A percentile compares a stretch with the other conserved stretches of the same genome.
These are phyloP conservation scores for Fusarium liriodendri DNA, from an alignment of 2,329 filamentous ascomycete genomes.

Conservation along the genomic window DNA sequence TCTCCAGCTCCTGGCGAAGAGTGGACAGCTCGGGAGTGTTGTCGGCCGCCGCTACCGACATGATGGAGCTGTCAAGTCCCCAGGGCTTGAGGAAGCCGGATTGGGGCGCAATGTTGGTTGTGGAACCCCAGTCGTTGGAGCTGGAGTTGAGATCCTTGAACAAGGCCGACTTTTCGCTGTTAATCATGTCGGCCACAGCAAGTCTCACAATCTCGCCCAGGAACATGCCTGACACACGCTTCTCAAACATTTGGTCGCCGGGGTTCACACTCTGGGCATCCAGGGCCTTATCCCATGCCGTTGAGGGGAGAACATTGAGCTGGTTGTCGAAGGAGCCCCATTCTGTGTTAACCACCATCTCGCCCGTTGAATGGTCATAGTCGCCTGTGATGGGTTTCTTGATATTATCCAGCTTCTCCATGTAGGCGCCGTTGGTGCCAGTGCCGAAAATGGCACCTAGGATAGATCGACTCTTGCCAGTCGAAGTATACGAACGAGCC, in stretches of 20 bases:
- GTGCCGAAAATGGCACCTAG: conserved; percentile 98
- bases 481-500: conserved; percentile 95
- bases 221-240: conserved; percentile 98
- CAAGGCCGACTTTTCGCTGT: conserved; percentile 73
- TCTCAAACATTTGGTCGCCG: conserved; percentile 98
- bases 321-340: conserved; percentile 99
- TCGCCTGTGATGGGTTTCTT: conserved; percentile 79
- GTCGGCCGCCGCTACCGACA: conserved; percentile 89
- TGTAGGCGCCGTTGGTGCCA: conserved; percentile 96
- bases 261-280: conserved; percentile 88
- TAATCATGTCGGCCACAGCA: conserved; percentile 77
- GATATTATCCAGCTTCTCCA: conserved; percentile 89
- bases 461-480: conserved; percentile 85
- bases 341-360: conserved; percentile 98
- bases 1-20: conserved; percentile 82
- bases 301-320: conserved; percentile 87
- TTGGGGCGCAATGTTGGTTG: conserved; percentile 73
- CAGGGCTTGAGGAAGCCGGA: conserved; percentile 81
- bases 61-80: conserved; percentile 91
- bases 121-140: conserved; percentile 75
- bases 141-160: conserved; percentile 82
- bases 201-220: conserved; percentile 91
- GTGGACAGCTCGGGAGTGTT: conserved; percentile 76
- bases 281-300: conserved; percentile 81
- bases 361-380: conserved; percentile 83